Evolutionary conservation across 2,329 filamentous ascomycete genomes (phyloP), one percentile per base, ranked within the genome.

Genomic region (Beauveria bassiana): DNA sequence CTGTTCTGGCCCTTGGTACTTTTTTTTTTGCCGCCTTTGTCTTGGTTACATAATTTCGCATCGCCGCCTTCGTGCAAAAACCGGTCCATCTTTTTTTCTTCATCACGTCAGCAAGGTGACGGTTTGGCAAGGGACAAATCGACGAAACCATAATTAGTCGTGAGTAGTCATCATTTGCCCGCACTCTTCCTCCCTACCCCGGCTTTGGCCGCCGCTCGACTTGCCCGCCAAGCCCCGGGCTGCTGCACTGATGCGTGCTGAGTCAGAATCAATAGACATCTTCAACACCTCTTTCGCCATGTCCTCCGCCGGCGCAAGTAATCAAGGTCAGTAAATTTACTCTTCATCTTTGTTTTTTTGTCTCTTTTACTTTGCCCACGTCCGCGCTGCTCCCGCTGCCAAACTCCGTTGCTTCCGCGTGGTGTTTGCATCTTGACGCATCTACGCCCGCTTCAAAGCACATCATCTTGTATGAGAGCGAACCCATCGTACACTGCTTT

Each of bases 281-380:
- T 42, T 20, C 31, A 65, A 66, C 70, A 68, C 68, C 71, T 71
- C 70, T 68, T 69, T 68, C 66, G 49, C 70, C 65, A 69, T 70
- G 65, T 71, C 70, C 64, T 68, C 67, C 66, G 70, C 64, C 69
- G 67, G 70, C 68, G 68, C 70, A 66, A 70, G 67, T 61, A 71
- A 65, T 66, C 70, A 70, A 71, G 70, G 70, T 71, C 64, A 70
- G 70, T 68, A 54, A 62, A 68, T 64, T 66, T 65, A 64, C 61
- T 65, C 28, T 54, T 52, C 55, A 8, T 26, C 58, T 60, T 42
- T 34, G 18, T 3, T 54, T 47, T 57, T 38, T 53, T 55, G 26
- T 45, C 18, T 56, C 58, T 56, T 62, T 18, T 16, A 45, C 43
- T 26, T 3, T 42, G 4, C 8, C n/a, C 28, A 61, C 62, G 40